Conservation (phyloP, 2,329 filamentous ascomycete genomes). For the Graphilbum sp. region DNA sequence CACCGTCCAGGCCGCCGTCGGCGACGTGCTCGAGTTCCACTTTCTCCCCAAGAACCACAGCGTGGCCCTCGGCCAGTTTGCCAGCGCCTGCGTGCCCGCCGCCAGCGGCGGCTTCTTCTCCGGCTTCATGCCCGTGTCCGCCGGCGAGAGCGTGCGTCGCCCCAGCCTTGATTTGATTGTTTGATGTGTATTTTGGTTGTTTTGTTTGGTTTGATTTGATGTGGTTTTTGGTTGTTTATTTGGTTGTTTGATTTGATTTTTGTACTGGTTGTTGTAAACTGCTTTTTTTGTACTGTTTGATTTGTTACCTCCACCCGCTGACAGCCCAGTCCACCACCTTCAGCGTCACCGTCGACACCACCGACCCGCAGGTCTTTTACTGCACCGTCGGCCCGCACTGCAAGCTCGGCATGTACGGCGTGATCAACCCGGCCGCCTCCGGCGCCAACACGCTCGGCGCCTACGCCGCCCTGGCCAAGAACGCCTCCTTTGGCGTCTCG, state of each 20-base stretch:
- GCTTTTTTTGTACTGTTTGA: no score
- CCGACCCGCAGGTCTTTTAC: slow-evolving; percentile 28
- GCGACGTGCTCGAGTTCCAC: slow-evolving; percentile 35
- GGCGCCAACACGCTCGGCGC: slow-evolving; percentile 6
- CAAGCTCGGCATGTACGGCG: slow-evolving; percentile 26
- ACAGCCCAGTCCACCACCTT: slow-evolving; percentile 16
- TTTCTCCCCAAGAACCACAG: slow-evolving; percentile 34
- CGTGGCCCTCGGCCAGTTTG: slow-evolving; percentile 29
- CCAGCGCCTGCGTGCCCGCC: slow-evolving; percentile 29
- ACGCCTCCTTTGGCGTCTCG: slow-evolving; percentile 7
- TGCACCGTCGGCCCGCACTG: slow-evolving; percentile 24
- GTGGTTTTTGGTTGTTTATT: no score
- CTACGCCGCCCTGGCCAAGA: slow-evolving; percentile 8
- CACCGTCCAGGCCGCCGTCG: slow-evolving; percentile 24
- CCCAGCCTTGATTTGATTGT: no score
- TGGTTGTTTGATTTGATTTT: no score
- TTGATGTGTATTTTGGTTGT: no score
- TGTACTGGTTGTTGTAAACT: no score
- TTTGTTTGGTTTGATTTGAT: no score
- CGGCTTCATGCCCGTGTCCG: slow-evolving; percentile 25
- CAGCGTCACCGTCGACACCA: slow-evolving; percentile 23
- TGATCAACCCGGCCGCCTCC: slow-evolving; percentile 25
- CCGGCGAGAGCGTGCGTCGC: slow-evolving; percentile 9
- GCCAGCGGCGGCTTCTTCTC: slow-evolving; percentile 24
- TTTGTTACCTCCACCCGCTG: background rate